These are phyloP conservation scores for Arthrobotrys sphaeroides DNA, from an alignment of 2,329 filamentous ascomycete species.

Conservation along the genomic window DNA sequence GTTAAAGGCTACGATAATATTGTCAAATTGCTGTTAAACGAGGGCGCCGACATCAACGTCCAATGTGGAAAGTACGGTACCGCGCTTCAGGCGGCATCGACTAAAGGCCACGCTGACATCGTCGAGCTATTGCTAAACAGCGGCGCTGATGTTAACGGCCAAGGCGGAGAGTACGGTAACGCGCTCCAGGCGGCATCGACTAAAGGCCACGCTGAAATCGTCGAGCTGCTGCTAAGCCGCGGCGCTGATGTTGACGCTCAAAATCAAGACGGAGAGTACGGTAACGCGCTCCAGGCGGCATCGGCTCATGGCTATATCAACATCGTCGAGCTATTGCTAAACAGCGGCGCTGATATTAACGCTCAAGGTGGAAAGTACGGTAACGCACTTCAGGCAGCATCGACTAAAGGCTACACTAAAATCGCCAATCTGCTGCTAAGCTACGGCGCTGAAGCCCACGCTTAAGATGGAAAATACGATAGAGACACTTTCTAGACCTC, in stretches of 20 bases:
- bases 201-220: slow-evolving; percentile 45
- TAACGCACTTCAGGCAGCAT: slow-evolving; percentile 46
- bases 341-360: slow-evolving; percentile 32
- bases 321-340: neutral
- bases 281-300: slow-evolving; percentile 31
- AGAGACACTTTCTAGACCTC: too few species aligned
- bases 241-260: slow-evolving; percentile 50
- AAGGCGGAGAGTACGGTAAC: slow-evolving; percentile 33
- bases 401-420: slow-evolving; percentile 42
- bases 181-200: slow-evolving; percentile 43
- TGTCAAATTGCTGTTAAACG: neutral
- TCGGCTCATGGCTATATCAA: neutral
- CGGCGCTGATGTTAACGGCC: slow-evolving; percentile 32
- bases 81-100: neutral
- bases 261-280: slow-evolving; percentile 22
- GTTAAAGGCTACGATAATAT: neutral
- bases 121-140: neutral
- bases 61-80: neutral
- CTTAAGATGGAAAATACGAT: slow-evolving; percentile 20
- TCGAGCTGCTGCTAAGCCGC: slow-evolving; percentile 42
- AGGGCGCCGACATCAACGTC: neutral
- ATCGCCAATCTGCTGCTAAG: slow-evolving; percentile 48
- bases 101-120: neutral
- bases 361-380: slow-evolving; percentile 20
- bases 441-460: slow-evolving; percentile 47